These are phyloP conservation scores for Neonectria faginata DNA, from an alignment of 2,329 filamentous ascomycete genomes.

Conservation along the genomic window DNA sequence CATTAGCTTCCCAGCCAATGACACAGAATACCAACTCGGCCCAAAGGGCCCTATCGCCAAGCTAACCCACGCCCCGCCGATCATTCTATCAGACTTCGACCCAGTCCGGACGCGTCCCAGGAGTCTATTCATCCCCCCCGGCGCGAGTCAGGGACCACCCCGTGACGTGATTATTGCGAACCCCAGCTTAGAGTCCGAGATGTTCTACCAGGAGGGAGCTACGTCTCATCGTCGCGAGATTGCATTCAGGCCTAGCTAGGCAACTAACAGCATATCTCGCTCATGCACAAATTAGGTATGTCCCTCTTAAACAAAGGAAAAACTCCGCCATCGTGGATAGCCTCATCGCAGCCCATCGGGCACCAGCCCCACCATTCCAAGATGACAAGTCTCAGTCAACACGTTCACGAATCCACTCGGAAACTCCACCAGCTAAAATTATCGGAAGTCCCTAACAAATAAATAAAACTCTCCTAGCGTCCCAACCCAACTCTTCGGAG, in stretches of 20 bases:
- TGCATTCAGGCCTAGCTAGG: not conserved
- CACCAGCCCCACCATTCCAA: not conserved
- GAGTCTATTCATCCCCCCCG: not conserved
- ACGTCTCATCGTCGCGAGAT: not conserved
- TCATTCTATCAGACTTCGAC: not conserved
- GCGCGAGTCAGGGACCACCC: not conserved
- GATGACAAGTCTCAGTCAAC: not conserved
- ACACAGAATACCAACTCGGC: not conserved
- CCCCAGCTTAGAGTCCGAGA: not conserved
- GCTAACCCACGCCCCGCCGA: not conserved
- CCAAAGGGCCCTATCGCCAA: not conserved
- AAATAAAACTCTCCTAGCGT: slow-evolving; percentile 20
- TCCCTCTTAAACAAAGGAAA: not conserved
- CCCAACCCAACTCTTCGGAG: not conserved
- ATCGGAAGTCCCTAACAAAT: not conserved
- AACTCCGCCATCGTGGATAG: not conserved
- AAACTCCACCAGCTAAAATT: slow-evolving; percentile 3
- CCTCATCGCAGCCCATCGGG: not conserved
- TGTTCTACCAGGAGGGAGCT: not conserved
- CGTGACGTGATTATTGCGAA: not conserved
- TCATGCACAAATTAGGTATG: not conserved
- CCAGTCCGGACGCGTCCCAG: not conserved
- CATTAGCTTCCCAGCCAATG: not conserved
- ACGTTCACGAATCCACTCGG: not conserved
- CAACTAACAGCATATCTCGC: not conserved